These are phyloP conservation scores for Fusarium secorum DNA, from an alignment of 2,329 filamentous ascomycete genomes.

Conservation along the genomic window DNA sequence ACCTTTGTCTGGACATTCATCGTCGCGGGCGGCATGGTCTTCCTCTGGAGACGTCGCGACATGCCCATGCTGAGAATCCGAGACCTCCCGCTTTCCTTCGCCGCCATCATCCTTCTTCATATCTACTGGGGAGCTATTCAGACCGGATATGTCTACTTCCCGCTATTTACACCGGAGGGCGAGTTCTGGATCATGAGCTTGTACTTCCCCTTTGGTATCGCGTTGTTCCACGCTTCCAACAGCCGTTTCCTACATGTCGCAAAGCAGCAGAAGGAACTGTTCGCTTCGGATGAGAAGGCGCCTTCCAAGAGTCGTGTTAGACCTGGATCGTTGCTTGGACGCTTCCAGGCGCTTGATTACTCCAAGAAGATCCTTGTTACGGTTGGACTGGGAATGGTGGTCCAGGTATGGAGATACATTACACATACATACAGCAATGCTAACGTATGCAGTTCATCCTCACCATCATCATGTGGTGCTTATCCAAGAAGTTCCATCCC, in stretches of 20 bases:
- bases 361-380: constrained; percentile 58
- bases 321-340: constrained; percentile 43
- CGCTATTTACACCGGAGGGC: constrained; percentile 57
- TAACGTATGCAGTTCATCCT: constrained; percentile 58
- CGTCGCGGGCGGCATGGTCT: constrained; percentile 51
- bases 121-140: constrained; percentile 54
- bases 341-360: constrained; percentile 54
- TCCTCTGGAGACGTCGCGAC: constrained; percentile 51
- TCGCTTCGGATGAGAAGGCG: constrained; percentile 31
- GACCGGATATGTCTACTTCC: constrained; percentile 50
- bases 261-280: constrained; percentile 58
- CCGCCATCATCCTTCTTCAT: constrained; percentile 52
- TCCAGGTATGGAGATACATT: constrained; percentile 56
- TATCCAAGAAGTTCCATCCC: constrained; percentile 71
- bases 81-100: constrained; percentile 52
- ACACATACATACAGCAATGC: accelerated
- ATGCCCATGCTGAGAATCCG: constrained; percentile 53
- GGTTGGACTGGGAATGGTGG: constrained; percentile 61
- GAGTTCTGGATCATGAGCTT: constrained; percentile 75
- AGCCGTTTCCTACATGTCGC: constrained; percentile 67
- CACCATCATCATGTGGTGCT: constrained; percentile 66
- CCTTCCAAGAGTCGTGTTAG: constrained; percentile 22
- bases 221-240: constrained; percentile 71
- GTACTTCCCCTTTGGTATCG: constrained; percentile 70
- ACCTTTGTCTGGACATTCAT: constrained; percentile 50